Base-by-base conservation (phyloP, 768 basidiomycete genomes). In the Crepidotus variabilis region DNA sequence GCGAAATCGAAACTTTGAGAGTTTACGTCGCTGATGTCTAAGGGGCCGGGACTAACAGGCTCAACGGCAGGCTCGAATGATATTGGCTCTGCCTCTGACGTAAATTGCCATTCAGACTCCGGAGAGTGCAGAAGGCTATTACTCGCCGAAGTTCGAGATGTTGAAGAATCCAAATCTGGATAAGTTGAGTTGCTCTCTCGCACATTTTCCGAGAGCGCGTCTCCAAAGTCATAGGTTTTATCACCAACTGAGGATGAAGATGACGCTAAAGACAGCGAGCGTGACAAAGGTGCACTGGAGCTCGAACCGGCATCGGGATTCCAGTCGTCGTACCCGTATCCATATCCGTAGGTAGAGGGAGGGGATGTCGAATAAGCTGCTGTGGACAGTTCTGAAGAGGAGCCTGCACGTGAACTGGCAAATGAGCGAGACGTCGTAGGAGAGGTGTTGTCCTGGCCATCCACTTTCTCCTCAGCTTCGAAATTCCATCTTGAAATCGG, bases 231-330 rank as follows among this genome's bases (percentile, higher is more conserved):
- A 33, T 13, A 36, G 23, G 51, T 35, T 32, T 49, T 54, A 50
- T 59, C 58, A 23, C 43, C 23, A 18, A 47, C 47, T 16, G 58
- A 55, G 0, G 74, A 74, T 20, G 68, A 72, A 49, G 64, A 63
- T 6, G 75, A 75, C 8, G 70, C 66, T 13, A 60, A 60, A 5
- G 80, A 81, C 5, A 75, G 63, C 10, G 80, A 75, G 32, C 75
- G 74, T 60, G 80, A 78, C 58, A 76, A 69, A 4, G 75, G 67
- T 62, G 47, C 35, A 18, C 36, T 35, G 1, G 67, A 66, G 9
- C 66, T 36, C 6, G 55, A 56, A 34, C 52, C 57, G 2, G 61
- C 50, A 16, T 47, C 51, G 16, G 54, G 45, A 36, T 55, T 52
- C 24, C 35, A 33, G n/a, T 57, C 52, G 47, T 24, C 51, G 28